These are phyloP conservation scores for Myriosclerotinia curreyana DNA, from an alignment of 2,329 filamentous ascomycete genomes.

Conservation along the genomic window DNA sequence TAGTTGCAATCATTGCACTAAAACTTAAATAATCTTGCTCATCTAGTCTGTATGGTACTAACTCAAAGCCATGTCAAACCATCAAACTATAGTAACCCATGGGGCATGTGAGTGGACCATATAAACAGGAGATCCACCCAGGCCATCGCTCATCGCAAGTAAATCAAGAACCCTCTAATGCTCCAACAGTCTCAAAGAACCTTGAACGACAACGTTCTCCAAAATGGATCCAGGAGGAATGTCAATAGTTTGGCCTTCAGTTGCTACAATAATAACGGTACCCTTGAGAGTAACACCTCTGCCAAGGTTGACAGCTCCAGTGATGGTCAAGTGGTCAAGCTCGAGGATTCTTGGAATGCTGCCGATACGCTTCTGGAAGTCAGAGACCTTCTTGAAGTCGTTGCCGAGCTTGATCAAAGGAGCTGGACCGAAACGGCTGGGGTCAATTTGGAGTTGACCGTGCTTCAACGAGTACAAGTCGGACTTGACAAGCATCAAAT, in stretches of 20 bases:
- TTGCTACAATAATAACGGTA: slow-evolving; percentile 98
- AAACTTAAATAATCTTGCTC: slow-evolving; percentile 11
- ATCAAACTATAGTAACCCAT: slow-evolving; percentile 8
- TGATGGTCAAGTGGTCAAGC: slow-evolving; percentile 94
- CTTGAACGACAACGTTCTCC: slow-evolving; percentile 98
- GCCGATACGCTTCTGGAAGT: slow-evolving; percentile 84
- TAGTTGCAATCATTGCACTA: slow-evolving; percentile 6
- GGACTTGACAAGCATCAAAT: slow-evolving; percentile 99
- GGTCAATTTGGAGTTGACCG: slow-evolving; percentile 95
- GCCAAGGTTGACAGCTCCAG: slow-evolving; percentile 93
- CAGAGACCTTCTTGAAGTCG: slow-evolving; percentile 99
- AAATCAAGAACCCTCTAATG: slow-evolving; percentile 47
- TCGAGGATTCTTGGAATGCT: slow-evolving; percentile 89
- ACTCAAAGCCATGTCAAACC: slow-evolving; percentile 20
- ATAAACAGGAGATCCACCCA: slow-evolving; percentile 20
- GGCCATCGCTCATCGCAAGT: slow-evolving; percentile 15
- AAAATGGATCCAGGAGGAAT: slow-evolving; percentile 94
- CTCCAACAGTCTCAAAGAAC: slow-evolving; percentile 75
- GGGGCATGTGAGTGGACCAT: slow-evolving; percentile 3
- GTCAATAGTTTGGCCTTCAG: slow-evolving; percentile 96
- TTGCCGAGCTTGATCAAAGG: slow-evolving; percentile 97
- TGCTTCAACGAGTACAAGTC: slow-evolving; percentile 98
- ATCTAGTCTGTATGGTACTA: slow-evolving; percentile 19
- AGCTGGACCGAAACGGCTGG: slow-evolving; percentile 91
- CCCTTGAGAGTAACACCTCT: slow-evolving; percentile 95